A percentile compares a stretch with the other conserved stretches of the same genome.
Evolutionary conservation across 805 yeast species (phyloP).

Genomic region (Suhomyces canberraensis): DNA sequence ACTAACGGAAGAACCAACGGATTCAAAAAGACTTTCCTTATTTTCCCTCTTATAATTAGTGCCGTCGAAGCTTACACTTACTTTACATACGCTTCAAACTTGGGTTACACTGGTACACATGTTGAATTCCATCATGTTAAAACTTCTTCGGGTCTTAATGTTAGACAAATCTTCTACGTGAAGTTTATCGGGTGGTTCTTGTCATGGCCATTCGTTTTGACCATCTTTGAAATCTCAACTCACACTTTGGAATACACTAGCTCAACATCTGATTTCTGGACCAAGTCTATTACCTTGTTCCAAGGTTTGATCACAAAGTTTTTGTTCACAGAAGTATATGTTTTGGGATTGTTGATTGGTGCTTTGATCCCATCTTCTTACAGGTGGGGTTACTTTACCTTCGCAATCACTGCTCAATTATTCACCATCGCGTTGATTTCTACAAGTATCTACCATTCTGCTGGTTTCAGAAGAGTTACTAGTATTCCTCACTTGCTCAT

Average conservation of each 20-base stretch:
- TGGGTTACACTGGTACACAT: conserved; percentile 50
- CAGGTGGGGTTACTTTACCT: conserved; percentile 68
- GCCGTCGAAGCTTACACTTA: conserved; percentile 47
- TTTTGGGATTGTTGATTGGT: conserved; percentile 56
- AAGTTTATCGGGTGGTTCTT: conserved; percentile 58
- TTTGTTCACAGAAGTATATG: conserved; percentile 45
- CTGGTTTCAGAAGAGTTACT: conserved; percentile 3
- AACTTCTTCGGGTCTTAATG: conserved; percentile 23
- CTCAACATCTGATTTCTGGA: conserved; percentile 25
- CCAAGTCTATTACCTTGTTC: conserved; percentile 27
- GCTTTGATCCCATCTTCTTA: conserved; percentile 51
- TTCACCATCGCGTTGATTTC: conserved; percentile 34
- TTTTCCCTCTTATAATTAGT: conserved; percentile 42
- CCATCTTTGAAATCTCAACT: conserved; percentile 29
- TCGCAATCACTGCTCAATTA: conserved; percentile 45
- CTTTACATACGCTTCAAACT: conserved; percentile 55
- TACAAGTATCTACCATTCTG: conserved; percentile 7
- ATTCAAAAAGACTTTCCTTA: conserved; percentile 30
- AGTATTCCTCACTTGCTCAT: conserved; percentile 14
- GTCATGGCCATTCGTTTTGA: conserved; percentile 45
- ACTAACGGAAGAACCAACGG: conserved; percentile 17
- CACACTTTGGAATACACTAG: conserved; percentile 29
- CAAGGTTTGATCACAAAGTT: conserved; percentile 41
- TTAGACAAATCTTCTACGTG: conserved; percentile 55
- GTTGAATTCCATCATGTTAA: conserved; percentile 49